Evolutionary conservation across 2,329 filamentous ascomycete genomes (phyloP).

Genomic region (Chalara sp.): DNA sequence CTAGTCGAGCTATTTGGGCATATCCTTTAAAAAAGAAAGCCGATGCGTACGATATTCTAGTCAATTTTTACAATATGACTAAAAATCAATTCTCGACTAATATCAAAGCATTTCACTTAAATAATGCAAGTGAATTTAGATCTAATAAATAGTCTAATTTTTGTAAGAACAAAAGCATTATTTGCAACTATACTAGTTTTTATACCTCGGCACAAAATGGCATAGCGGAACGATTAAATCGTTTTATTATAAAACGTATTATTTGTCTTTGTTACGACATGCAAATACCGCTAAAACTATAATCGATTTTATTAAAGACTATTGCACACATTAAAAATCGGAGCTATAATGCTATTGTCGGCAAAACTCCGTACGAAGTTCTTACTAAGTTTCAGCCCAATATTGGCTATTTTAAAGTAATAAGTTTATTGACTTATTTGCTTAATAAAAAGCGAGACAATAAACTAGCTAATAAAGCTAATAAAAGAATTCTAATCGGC

Average conservation of each 20-base stretch:
- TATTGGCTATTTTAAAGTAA: neutral
- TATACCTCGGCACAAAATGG: neutral
- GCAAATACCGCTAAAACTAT: neutral
- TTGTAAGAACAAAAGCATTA: neutral
- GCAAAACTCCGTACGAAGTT: neutral
- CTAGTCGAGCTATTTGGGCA: neutral
- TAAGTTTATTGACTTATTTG: neutral
- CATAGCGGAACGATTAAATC: neutral
- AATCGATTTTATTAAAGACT: neutral
- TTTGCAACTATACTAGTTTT: neutral
- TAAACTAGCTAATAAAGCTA: conserved; percentile 1
- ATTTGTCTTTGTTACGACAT: neutral
- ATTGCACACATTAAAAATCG: neutral
- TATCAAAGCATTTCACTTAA: neutral
- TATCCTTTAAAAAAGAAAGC: neutral
- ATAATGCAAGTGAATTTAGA: neutral
- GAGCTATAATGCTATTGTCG: conserved; percentile 1
- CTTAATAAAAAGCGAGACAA: neutral
- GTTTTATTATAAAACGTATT: neutral
- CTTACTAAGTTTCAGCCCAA: neutral
- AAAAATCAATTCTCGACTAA: neutral
- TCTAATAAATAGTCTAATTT: neutral
- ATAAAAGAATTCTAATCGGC: neutral
- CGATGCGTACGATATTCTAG: neutral
- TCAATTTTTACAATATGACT: neutral